Conservation (phyloP, 257 asterid genomes). For the Cruciata laevipes region DNA sequence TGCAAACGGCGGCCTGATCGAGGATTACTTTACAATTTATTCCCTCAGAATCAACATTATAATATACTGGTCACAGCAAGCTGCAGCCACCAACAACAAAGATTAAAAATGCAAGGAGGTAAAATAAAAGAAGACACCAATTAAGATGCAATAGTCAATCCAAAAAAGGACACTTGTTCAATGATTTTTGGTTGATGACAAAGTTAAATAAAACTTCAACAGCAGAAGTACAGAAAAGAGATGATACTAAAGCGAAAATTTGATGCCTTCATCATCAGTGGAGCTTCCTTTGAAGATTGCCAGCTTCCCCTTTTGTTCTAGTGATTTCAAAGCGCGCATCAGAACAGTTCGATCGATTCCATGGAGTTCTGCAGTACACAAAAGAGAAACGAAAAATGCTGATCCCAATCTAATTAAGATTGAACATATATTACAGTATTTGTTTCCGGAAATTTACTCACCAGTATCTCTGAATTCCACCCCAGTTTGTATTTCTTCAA, state of each 20-base stretch:
- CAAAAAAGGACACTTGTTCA: background rate
- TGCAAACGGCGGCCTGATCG: background rate
- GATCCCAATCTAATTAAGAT: background rate
- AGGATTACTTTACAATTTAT: background rate
- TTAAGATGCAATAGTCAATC: background rate
- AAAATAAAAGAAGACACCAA: background rate
- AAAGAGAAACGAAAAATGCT: background rate
- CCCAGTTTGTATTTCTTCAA: slow-evolving; percentile 89
- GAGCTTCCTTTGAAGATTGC: slow-evolving; percentile 90
- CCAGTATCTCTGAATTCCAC: slow-evolving; percentile 87
- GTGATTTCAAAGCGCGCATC: slow-evolving; percentile 66
- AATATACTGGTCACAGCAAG: background rate
- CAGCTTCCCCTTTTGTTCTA: slow-evolving; percentile 85
- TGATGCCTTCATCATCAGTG: slow-evolving; percentile 89
- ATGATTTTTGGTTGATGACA: background rate
- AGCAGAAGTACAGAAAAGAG: background rate
- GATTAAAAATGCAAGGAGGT: background rate
- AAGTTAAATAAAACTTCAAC: background rate
- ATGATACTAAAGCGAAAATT: slow-evolving; percentile 52
- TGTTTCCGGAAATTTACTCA: slow-evolving; percentile 14
- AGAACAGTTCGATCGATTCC: slow-evolving; percentile 76
- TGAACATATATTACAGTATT: background rate
- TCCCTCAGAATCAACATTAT: background rate
- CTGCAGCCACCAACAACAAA: background rate
- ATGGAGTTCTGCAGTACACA: slow-evolving; percentile 51